A percentile compares a stretch with the other conserved stretches of the same genome.
Conservation (phyloP, 2,329 filamentous ascomycete species). For the Laburnicola sp. region DNA sequence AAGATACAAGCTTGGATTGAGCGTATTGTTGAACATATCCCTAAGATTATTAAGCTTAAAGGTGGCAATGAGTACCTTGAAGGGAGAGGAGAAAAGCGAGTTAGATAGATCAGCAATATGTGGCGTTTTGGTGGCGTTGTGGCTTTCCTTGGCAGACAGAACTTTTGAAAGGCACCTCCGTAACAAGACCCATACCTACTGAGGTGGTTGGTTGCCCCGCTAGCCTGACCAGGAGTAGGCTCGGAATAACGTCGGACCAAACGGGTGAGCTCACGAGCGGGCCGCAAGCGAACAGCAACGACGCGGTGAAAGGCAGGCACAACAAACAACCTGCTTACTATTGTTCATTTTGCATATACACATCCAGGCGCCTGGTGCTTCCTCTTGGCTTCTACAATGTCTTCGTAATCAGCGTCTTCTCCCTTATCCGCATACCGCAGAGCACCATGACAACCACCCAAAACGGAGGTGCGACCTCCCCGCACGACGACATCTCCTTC, state of each 20-base stretch:
- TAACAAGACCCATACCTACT: too few species aligned
- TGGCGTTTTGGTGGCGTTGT: too few species aligned
- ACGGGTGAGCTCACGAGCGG: slow-evolving; percentile 4
- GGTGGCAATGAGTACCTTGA: too few species aligned
- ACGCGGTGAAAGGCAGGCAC: slow-evolving; percentile 2
- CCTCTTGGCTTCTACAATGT: slow-evolving; percentile 8
- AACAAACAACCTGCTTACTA: slow-evolving; percentile 15
- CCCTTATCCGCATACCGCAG: not conserved
- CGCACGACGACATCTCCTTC: slow-evolving; percentile 36
- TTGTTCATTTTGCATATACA: slow-evolving; percentile 15
- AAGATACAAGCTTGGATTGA: too few species aligned
- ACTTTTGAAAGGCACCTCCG: too few species aligned
- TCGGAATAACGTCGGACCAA: not conserved
- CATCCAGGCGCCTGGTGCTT: slow-evolving; percentile 1
- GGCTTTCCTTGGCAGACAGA: too few species aligned
- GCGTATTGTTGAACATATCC: too few species aligned
- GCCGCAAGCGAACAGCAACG: slow-evolving; percentile 4
- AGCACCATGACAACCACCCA: not conserved
- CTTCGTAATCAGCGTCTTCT: slow-evolving; percentile 2
- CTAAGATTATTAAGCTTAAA: too few species aligned
- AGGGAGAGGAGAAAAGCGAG: too few species aligned
- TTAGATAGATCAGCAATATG: too few species aligned
- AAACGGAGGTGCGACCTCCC: slow-evolving; percentile 27
- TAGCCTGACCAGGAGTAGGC: too few species aligned
- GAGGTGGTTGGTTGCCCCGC: too few species aligned